Conservation (phyloP, 2,329 filamentous ascomycete genomes). For the Pleoardoris graminearum region DNA sequence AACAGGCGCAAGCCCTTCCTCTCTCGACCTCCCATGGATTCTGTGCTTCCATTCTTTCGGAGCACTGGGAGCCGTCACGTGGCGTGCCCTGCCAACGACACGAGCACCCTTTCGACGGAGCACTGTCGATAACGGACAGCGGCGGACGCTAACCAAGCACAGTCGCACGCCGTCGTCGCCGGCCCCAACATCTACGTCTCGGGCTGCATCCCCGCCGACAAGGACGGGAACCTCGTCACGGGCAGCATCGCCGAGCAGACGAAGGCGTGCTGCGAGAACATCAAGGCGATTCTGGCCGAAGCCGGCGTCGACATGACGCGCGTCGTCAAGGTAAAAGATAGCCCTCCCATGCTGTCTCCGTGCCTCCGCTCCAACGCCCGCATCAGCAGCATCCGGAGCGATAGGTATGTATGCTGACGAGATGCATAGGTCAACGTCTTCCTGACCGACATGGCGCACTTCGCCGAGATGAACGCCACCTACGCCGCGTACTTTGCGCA, state of each 20-base stretch:
- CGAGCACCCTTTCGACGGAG: no score
- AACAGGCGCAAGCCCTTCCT: no score
- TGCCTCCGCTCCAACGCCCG: no score
- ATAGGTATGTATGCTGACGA: no score
- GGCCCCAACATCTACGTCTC: constrained; percentile 71
- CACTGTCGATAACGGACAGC: no score
- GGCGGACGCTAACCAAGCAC: no score
- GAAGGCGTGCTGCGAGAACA: constrained; percentile 73
- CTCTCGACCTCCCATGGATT: no score
- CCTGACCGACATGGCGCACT: constrained; percentile 87
- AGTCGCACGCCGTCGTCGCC: constrained; percentile 66
- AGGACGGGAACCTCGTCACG: constrained; percentile 61
- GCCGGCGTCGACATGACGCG: constrained; percentile 77
- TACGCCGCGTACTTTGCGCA: constrained; percentile 81
- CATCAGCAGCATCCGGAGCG: no score
- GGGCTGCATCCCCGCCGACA: constrained; percentile 75
- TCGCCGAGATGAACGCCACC: constrained; percentile 82
- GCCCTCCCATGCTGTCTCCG: no score
- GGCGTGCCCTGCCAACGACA: no score
- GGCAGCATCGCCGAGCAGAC: constrained; percentile 71
- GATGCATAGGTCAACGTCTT: constrained; percentile 64
- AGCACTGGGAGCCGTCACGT: no score
- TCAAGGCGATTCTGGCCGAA: constrained; percentile 79
- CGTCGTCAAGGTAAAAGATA: constrained; percentile 83
- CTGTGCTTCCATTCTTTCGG: no score